These are phyloP conservation scores for Russula griseocarnosa DNA, from an alignment of 768 basidiomycete species.

Conservation along the genomic window DNA sequence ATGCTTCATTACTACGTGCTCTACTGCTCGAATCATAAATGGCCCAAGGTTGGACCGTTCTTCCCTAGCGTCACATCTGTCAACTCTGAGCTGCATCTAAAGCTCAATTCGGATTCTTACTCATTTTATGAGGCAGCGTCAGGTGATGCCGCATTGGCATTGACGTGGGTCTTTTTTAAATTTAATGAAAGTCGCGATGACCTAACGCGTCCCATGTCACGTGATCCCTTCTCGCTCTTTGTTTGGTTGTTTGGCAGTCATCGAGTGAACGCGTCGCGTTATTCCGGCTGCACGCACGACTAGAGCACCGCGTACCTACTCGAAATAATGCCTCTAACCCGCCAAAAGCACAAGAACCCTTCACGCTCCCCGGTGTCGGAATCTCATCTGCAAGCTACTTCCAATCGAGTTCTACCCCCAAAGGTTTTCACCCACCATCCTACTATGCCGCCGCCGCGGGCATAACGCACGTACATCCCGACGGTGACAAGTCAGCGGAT, in stretches of 20 bases:
- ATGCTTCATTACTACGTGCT: too few species aligned
- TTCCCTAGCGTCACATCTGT: neutral
- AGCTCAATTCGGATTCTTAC: neutral
- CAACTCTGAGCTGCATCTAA: neutral
- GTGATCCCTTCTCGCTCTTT: conserved; percentile 20
- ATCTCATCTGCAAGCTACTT: conserved; percentile 24
- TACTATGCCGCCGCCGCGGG: conserved; percentile 39
- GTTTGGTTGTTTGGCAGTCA: conserved; percentile 22
- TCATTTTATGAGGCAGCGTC: neutral
- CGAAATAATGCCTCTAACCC: conserved; percentile 24
- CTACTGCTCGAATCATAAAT: neutral
- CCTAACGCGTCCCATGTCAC: neutral
- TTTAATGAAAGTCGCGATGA: too few species aligned
- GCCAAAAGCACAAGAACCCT: conserved; percentile 18
- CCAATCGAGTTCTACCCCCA: conserved; percentile 25
- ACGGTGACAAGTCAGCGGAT: conserved; percentile 9
- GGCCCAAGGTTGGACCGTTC: neutral
- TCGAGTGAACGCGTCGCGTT: neutral
- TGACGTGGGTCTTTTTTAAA: too few species aligned
- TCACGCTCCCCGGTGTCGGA: conserved; percentile 27
- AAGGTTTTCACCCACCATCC: conserved; percentile 36
- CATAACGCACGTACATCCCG: conserved; percentile 22
- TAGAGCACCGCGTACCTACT: neutral
- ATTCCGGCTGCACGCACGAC: too few species aligned
- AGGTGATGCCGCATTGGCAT: neutral